Conservation (phyloP, 208 protist species). For the Wallacemonas collosoma region DNA sequence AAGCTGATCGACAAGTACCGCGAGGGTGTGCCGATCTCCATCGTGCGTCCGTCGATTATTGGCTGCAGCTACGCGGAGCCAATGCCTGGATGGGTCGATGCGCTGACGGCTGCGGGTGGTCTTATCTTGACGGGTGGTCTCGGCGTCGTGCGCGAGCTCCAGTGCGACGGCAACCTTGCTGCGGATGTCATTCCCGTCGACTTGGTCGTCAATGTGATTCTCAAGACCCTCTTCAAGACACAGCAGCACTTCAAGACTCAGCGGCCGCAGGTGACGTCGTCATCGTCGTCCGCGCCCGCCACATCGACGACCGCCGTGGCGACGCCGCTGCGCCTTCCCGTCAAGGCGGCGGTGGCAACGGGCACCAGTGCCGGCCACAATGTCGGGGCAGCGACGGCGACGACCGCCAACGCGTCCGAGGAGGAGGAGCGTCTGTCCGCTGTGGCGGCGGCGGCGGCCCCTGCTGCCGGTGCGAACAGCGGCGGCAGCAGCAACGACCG, state of each 20-base stretch:
- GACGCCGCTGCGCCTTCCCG: neutral
- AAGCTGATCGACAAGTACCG: slow-evolving; percentile 59
- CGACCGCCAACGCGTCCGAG: neutral
- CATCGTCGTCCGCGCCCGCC: slow-evolving; percentile 13
- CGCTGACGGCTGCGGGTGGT: slow-evolving; percentile 76
- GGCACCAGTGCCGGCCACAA: slow-evolving; percentile 7
- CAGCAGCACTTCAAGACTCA: slow-evolving; percentile 41
- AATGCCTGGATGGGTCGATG: slow-evolving; percentile 85
- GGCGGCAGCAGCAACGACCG: neutral
- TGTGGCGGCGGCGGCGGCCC: slow-evolving; percentile 14
- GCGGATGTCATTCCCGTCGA: slow-evolving; percentile 88
- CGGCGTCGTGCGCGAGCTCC: slow-evolving; percentile 70
- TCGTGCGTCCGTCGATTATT: slow-evolving; percentile 90
- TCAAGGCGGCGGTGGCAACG: slow-evolving; percentile 1
- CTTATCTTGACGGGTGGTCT: slow-evolving; percentile 70
- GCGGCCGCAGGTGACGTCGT: slow-evolving; percentile 13
- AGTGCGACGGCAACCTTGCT: slow-evolving; percentile 36
- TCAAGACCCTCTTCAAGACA: slow-evolving; percentile 85
- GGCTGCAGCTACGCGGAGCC: slow-evolving; percentile 76
- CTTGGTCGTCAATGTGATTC: slow-evolving; percentile 76
- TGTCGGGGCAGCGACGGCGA: neutral
- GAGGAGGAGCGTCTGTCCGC: slow-evolving; percentile 15
- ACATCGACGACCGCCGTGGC: neutral
- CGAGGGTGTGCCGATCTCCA: slow-evolving; percentile 62
- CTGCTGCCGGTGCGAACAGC: neutral